Conservation (phyloP, 306 rosid genomes). For the Acacia confusa region DNA sequence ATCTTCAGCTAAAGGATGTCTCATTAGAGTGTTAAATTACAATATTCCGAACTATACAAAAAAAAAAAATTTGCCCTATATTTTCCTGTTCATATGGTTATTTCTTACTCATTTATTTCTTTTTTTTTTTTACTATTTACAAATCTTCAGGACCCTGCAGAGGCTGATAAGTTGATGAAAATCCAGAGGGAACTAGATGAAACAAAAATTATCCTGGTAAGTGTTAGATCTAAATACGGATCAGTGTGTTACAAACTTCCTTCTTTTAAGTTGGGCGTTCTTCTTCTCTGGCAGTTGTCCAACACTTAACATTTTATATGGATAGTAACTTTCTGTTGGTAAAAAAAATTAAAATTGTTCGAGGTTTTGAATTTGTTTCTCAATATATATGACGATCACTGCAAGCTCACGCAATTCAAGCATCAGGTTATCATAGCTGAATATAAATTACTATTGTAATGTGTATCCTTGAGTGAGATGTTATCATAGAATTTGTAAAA, state of each 20-base stretch:
- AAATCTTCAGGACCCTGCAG: constrained; percentile 83
- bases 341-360: neutral
- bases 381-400: constrained; percentile 3
- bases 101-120: neutral
- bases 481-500: neutral
- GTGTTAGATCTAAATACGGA: constrained; percentile 30
- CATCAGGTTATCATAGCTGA: neutral
- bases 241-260: neutral
- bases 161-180: constrained; percentile 92
- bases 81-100: neutral
- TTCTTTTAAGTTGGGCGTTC: constrained; percentile 13
- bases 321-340: neutral
- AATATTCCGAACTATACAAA: neutral
- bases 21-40: neutral
- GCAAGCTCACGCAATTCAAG: neutral
- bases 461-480: neutral
- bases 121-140: constrained; percentile 14
- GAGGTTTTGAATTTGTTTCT: no score
- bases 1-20: constrained; percentile 6
- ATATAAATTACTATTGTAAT: neutral
- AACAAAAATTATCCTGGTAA: constrained; percentile 95
- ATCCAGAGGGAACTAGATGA: constrained; percentile 97
- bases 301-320: neutral
- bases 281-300: constrained; percentile 6
- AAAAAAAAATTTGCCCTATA: neutral